Conservation (phyloP, 139 green algal species). For the Yamagishiella unicocca region DNA sequence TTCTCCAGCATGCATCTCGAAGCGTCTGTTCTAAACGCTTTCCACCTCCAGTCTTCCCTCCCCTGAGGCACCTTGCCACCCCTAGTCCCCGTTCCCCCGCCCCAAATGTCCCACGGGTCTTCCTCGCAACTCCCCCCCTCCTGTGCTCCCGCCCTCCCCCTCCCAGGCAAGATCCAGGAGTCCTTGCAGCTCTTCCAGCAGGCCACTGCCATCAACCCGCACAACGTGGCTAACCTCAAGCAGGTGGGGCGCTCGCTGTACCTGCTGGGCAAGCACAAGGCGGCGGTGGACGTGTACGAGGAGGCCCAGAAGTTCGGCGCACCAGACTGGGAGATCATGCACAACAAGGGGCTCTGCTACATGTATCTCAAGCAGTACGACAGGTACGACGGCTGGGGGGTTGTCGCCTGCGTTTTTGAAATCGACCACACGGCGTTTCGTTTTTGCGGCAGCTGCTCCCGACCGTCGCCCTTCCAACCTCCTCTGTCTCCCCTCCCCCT, state of each 20-base stretch:
- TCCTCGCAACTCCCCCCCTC: no score
- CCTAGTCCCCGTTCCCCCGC: background rate
- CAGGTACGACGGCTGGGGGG: background rate
- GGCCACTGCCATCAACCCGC: conserved; percentile 76
- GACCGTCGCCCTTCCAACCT: background rate
- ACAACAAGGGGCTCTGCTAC: conserved; percentile 81
- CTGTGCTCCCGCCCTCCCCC: background rate
- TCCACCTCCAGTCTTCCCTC: background rate
- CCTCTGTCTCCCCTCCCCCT: background rate
- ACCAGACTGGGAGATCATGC: conserved; percentile 86
- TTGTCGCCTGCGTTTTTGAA: background rate
- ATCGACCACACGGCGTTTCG: background rate
- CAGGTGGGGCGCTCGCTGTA: conserved; percentile 82
- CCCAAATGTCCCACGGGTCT: no score
- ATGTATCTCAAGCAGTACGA: conserved; percentile 69
- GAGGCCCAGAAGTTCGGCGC: conserved; percentile 74
- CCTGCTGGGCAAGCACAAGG: conserved; percentile 82
- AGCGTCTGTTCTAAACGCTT: no score
- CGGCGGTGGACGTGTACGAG: conserved; percentile 82
- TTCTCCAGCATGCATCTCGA: no score
- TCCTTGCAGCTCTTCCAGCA: conserved; percentile 82
- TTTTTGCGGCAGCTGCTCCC: background rate
- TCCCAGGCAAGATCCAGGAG: conserved; percentile 76
- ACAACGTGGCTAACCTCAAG: conserved; percentile 81
- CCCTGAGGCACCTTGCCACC: no score